Evolutionary conservation across 345 rosid genomes (phyloP), one percentile per base, ranked within the genome.

Genomic region (Zanthoxylum bungeanum): DNA sequence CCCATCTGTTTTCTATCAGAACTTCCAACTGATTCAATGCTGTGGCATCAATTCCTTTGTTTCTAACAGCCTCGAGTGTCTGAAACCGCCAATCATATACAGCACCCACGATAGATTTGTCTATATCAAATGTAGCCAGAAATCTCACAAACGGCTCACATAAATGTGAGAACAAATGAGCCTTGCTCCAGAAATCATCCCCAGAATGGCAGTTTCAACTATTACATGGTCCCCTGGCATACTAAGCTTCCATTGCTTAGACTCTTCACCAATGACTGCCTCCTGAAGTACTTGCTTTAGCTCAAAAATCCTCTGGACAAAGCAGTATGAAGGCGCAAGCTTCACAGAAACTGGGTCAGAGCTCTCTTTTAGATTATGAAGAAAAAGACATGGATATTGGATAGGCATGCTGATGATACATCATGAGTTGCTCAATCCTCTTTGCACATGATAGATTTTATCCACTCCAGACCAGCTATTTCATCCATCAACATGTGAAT

Each of bases 1-100:
- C 83, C 88, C 88, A 82, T 74, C 74, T 80, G 52, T 67, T 76
- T 58, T 82, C 88, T 55, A 76, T 71, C 42, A 82, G 71, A 22
- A 33, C 70, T 80, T 78, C 83, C 70, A 85, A 44, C 74, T 82
- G 80, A 80, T 76, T 77, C 64, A 82, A 66, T 56, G 76, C 40
- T 64, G 33, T 58, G 49, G 47, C 66, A 66, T 85, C 81, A 40
- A 71, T 60, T 53, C 69, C 82, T 44, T 66, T 72, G 50, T 30
- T 60, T 74, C 76, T 81, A 59, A 77, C 39, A 39, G 60, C 72
- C 74, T 85, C 84, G 19, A 85, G 76, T 34, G 85, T 82, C 69
- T 79, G 82, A 57, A 77, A 52, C 59, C 77, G 76, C 79, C 83
- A 84, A 37, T 77, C 83, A 66, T 71, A 73, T 9, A 77, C 76